These are phyloP conservation scores for Alliaria petiolata DNA, from an alignment of 345 rosid genomes.

Conservation along the genomic window DNA sequence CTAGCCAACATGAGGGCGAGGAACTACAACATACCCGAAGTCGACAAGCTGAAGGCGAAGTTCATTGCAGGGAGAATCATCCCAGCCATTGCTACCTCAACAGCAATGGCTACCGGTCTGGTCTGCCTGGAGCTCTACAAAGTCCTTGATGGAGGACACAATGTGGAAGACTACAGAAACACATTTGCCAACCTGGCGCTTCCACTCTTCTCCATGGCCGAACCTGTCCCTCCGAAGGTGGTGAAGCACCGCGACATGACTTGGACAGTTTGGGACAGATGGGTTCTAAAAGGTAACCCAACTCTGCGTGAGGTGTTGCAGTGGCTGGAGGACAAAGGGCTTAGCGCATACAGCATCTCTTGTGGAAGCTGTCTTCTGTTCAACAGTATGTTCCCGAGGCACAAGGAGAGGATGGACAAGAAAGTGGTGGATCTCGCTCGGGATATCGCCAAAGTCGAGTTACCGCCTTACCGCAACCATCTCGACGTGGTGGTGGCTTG, in stretches of 20 bases:
- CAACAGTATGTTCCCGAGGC: slow-evolving; percentile 77
- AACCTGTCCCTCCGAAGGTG: slow-evolving; percentile 82
- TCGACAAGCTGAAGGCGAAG: slow-evolving; percentile 75
- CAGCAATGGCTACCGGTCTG: slow-evolving; percentile 86
- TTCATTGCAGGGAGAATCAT: slow-evolving; percentile 78
- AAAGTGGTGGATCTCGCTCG: slow-evolving; percentile 73
- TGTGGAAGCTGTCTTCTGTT: slow-evolving; percentile 82
- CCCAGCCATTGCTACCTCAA: slow-evolving; percentile 81
- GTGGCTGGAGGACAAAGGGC: slow-evolving; percentile 79
- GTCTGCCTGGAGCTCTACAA: slow-evolving; percentile 78
- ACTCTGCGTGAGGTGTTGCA: slow-evolving; percentile 70
- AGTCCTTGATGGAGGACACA: slow-evolving; percentile 58
- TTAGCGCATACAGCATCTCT: slow-evolving; percentile 80
- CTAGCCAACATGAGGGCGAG: slow-evolving; percentile 86
- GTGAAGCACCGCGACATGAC: slow-evolving; percentile 76
- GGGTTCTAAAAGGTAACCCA: slow-evolving; percentile 69
- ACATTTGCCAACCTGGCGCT: slow-evolving; percentile 72
- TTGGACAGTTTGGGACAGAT: slow-evolving; percentile 96
- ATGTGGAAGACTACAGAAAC: slow-evolving; percentile 63
- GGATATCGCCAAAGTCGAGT: slow-evolving; percentile 74
- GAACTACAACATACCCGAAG: slow-evolving; percentile 68
- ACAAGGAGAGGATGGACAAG: slow-evolving; percentile 83
- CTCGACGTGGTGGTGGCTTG: slow-evolving; percentile 82
- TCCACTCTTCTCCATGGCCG: slow-evolving; percentile 70
- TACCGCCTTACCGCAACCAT: slow-evolving; percentile 66